Conservation (phyloP, 306 rosid species). For the Crataegus laevigata region DNA sequence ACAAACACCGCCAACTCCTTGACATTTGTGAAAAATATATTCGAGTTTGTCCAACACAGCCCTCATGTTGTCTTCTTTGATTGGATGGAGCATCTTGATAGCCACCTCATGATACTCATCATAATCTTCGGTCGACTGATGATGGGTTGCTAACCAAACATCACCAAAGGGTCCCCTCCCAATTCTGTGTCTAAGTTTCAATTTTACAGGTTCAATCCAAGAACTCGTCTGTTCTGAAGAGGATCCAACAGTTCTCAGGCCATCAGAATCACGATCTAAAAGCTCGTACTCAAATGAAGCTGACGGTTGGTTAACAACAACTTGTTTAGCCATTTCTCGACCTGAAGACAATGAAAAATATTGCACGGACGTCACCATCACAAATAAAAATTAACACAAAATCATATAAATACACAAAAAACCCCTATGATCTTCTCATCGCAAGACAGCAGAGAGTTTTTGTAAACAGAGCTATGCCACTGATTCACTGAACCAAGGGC, state of each 20-base stretch:
- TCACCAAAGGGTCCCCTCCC: conserved; percentile 89
- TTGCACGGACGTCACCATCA: not conserved
- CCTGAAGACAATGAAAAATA: conserved; percentile 15
- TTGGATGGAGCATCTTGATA: conserved; percentile 62
- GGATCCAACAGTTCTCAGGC: conserved; percentile 36
- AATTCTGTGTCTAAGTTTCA: conserved; percentile 84
- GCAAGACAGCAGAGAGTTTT: not conserved
- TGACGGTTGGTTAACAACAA: conserved; percentile 28
- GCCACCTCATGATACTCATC: conserved; percentile 89
- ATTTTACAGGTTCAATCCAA: conserved; percentile 70
- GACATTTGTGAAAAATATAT: conserved; percentile 53
- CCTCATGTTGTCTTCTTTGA: conserved; percentile 60
- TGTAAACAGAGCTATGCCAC: not conserved
- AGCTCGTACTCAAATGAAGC: conserved; percentile 63
- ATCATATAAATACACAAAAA: not conserved
- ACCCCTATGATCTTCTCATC: not conserved
- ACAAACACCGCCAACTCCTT: conserved; percentile 41
- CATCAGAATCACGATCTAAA: conserved; percentile 50
- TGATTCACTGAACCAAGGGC: not conserved
- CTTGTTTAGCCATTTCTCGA: conserved; percentile 60
- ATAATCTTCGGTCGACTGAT: conserved; percentile 68
- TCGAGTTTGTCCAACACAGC: conserved; percentile 49
- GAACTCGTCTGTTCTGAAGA: conserved; percentile 35
- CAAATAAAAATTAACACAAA: not conserved
- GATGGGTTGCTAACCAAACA: conserved; percentile 91